phyloP scores from a whole-genome alignment of 495 filamentous ascomycete species.

The Melanomma pulvis-pyrius region DNA sequence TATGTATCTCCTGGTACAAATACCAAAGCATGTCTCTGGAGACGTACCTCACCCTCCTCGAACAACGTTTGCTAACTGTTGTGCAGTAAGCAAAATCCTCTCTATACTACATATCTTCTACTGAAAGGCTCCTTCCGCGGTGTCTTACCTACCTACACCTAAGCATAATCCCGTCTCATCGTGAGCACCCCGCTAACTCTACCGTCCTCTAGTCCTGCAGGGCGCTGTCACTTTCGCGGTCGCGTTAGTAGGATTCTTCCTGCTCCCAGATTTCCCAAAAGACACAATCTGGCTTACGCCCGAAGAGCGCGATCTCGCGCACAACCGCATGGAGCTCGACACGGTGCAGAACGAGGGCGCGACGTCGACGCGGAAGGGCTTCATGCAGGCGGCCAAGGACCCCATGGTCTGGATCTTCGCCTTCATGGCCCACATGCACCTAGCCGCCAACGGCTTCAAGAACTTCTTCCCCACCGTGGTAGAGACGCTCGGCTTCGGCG shows the following conservation, averaged over 20 bases:
- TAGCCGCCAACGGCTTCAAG: conserved; percentile 50
- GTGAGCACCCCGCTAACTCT: too few species aligned
- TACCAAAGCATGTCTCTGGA: too few species aligned
- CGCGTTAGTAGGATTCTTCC: conserved; percentile 44
- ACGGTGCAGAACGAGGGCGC: conserved; percentile 34
- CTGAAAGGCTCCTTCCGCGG: too few species aligned
- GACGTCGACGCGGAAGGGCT: conserved; percentile 43
- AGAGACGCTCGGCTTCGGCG: conserved; percentile 55
- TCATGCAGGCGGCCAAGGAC: conserved; percentile 46
- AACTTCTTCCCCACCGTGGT: conserved; percentile 62
- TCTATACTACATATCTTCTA: too few species aligned
- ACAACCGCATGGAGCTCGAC: conserved; percentile 40
- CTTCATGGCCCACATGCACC: conserved; percentile 40
- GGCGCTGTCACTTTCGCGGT: conserved; percentile 50
- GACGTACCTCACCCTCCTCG: too few species aligned
- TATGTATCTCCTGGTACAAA: too few species aligned
- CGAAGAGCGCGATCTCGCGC: conserved; percentile 19
- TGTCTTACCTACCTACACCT: too few species aligned
- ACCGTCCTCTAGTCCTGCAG: too few species aligned
- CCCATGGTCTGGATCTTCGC: conserved; percentile 48
- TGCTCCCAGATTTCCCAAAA: conserved; percentile 22
- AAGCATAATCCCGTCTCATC: too few species aligned
- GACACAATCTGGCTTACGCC: conserved; percentile 20
- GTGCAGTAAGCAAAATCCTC: too few species aligned
- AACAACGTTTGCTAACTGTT: too few species aligned